phyloP scores from a whole-genome alignment of 352 stramenopile species.

The Globisporangium uncinulatum region DNA sequence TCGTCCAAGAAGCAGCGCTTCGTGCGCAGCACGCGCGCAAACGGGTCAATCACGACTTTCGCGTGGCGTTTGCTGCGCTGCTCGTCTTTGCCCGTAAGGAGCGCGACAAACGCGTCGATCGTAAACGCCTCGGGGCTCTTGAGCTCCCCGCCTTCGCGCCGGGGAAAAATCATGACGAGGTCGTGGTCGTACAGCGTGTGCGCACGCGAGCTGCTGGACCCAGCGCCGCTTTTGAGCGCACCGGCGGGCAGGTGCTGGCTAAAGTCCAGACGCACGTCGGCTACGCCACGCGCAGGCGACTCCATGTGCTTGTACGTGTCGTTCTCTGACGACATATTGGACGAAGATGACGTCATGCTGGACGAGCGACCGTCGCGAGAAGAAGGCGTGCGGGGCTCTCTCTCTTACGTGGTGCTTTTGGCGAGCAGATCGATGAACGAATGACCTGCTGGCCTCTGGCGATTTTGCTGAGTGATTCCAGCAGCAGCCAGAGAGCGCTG shows the following conservation, averaged over 20 bases:
- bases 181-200: constrained; percentile 71
- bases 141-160: constrained; percentile 48
- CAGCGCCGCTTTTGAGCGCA: not conserved
- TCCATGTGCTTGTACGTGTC: constrained; percentile 32
- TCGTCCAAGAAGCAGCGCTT: constrained; percentile 71
- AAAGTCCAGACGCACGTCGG: constrained; percentile 37
- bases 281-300: constrained; percentile 23
- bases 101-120: constrained; percentile 46
- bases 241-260: constrained; percentile 28
- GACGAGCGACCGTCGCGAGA: not conserved
- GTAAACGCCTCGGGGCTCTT: constrained; percentile 70
- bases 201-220: constrained; percentile 16
- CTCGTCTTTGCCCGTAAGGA: constrained; percentile 67
- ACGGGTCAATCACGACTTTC: constrained; percentile 62
- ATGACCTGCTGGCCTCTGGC: too few relatives aligned
- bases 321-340: not conserved
- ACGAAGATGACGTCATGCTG: not conserved
- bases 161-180: constrained; percentile 78
- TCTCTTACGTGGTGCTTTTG: not conserved
- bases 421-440: too few relatives aligned
- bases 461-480: too few relatives aligned
- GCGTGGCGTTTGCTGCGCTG: constrained; percentile 22
- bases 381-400: not conserved
- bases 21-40: constrained; percentile 64
- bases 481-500: too few relatives aligned